Evolutionary conservation across 805 yeast genomes (phyloP).

Genomic region (Blastobotrys muscicola): DNA sequence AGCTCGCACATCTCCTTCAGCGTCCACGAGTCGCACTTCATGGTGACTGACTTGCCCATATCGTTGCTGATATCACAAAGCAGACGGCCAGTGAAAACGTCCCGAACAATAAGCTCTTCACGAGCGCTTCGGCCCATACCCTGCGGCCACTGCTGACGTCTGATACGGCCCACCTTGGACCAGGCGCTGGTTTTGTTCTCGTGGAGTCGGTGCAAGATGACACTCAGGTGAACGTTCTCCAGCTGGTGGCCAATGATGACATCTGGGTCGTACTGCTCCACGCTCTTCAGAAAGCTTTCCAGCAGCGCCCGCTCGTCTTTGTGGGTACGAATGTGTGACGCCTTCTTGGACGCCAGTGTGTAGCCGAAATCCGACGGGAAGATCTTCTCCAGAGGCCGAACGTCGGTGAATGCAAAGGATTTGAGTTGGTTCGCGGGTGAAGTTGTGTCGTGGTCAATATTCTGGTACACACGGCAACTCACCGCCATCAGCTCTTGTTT

Average conservation of each 20-base stretch:
- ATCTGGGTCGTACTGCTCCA: slow-evolving; percentile 84
- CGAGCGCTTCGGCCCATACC: slow-evolving; percentile 38
- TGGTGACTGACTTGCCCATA: slow-evolving; percentile 85
- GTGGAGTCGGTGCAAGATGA: slow-evolving; percentile 70
- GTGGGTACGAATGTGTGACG: slow-evolving; percentile 40
- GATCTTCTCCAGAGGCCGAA: slow-evolving; percentile 57
- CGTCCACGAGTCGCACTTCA: slow-evolving; percentile 92
- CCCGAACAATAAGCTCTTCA: slow-evolving; percentile 42
- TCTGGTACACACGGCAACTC: slow-evolving; percentile 60
- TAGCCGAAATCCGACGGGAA: slow-evolving; percentile 71
- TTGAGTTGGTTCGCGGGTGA: slow-evolving; percentile 53
- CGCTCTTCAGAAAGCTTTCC: slow-evolving; percentile 60
- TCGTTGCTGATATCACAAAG: slow-evolving; percentile 90
- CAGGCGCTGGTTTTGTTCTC: slow-evolving; percentile 67
- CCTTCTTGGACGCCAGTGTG: slow-evolving; percentile 34
- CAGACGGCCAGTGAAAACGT: slow-evolving; percentile 74
- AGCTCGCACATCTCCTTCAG: slow-evolving; percentile 82
- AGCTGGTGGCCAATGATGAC: slow-evolving; percentile 80
- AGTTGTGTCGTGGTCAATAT: slow-evolving; percentile 68
- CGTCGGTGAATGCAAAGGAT: slow-evolving; percentile 55
- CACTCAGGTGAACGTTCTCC: slow-evolving; percentile 69
- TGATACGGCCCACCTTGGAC: slow-evolving; percentile 76
- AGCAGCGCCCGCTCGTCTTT: slow-evolving; percentile 68
- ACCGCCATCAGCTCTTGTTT: slow-evolving; percentile 84
- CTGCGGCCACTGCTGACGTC: slow-evolving; percentile 63